Percentiles rank a stretch among this genome's conserved stretches.
Evolutionary conservation across 2,329 filamentous ascomycete species (phyloP).

Genomic region (Lecanosticta acicola): DNA sequence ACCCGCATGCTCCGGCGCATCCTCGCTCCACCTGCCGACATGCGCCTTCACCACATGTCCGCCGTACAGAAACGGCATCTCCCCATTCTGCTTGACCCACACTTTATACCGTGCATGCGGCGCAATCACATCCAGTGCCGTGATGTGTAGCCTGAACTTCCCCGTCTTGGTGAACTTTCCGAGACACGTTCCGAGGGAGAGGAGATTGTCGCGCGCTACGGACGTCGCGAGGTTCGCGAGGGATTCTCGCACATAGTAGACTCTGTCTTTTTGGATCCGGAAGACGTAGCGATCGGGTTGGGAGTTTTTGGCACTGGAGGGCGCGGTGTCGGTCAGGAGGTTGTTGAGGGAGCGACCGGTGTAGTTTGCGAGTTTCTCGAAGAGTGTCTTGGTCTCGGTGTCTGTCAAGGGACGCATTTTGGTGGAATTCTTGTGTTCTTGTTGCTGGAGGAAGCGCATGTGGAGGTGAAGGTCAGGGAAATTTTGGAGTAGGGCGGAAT

Average conservation of each 20-base stretch:
- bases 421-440: slow-evolving; percentile 9
- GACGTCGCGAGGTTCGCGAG: slow-evolving; percentile 88
- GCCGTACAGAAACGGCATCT: slow-evolving; percentile 96
- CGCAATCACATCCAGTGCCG: slow-evolving; percentile 80
- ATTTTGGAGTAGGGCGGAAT: slow-evolving; percentile 2
- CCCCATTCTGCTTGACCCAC: slow-evolving; percentile 92
- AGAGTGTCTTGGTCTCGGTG: slow-evolving; percentile 71
- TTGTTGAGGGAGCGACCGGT: slow-evolving; percentile 80
- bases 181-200: slow-evolving; percentile 83
- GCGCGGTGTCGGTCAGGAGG: slow-evolving; percentile 48
- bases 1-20: slow-evolving; percentile 88
- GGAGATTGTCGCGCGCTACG: slow-evolving; percentile 71
- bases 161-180: slow-evolving; percentile 96
- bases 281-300: slow-evolving; percentile 71
- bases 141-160: slow-evolving; percentile 93
- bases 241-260: slow-evolving; percentile 87
- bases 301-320: slow-evolving; percentile 47
- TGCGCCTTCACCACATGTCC: slow-evolving; percentile 81
- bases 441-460: neutral
- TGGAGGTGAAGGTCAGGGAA: slow-evolving; percentile 4
- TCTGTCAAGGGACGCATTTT: slow-evolving; percentile 79
- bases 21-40: slow-evolving; percentile 78
- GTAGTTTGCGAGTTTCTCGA: slow-evolving; percentile 91
- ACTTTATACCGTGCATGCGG: slow-evolving; percentile 93
- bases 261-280: slow-evolving; percentile 71